Evolutionary conservation across 2,329 filamentous ascomycete species (phyloP).

Genomic region (Neonectria sp.): DNA sequence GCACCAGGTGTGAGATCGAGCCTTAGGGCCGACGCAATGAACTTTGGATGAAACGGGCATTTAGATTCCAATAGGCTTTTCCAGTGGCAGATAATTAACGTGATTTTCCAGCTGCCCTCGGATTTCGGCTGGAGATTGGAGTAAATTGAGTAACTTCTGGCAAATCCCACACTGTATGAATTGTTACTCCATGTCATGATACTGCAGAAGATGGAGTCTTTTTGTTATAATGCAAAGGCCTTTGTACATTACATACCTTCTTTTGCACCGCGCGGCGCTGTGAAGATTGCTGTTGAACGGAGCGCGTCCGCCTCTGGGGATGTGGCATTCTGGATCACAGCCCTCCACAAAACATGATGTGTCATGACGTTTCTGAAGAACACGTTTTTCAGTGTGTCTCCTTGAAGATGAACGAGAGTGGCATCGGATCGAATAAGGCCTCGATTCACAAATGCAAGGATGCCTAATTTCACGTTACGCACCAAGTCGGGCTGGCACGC

Average conservation of each 20-base stretch:
- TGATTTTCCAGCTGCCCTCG: neutral
- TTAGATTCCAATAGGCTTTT: neutral
- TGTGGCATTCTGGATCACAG: neutral
- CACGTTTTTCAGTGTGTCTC: neutral
- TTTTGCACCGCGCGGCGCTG: neutral
- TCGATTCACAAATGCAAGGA: neutral
- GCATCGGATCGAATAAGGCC: too few relatives aligned
- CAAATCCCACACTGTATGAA: neutral
- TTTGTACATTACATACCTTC: neutral
- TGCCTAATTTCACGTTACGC: neutral
- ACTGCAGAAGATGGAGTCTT: neutral
- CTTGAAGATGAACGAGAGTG: neutral
- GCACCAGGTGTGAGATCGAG: neutral
- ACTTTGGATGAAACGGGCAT: neutral
- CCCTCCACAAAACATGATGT: neutral
- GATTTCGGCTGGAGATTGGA: neutral
- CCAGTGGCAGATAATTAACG: neutral
- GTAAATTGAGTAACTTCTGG: neutral
- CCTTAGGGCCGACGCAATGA: neutral
- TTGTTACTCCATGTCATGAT: neutral
- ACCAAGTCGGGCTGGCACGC: neutral
- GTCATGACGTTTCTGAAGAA: neutral
- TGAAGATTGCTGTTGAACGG: neutral
- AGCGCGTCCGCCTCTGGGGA: neutral
- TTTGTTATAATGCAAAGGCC: neutral